phyloP scores from a whole-genome alignment of 768 basidiomycete genomes.

The Hericium coralloides region DNA sequence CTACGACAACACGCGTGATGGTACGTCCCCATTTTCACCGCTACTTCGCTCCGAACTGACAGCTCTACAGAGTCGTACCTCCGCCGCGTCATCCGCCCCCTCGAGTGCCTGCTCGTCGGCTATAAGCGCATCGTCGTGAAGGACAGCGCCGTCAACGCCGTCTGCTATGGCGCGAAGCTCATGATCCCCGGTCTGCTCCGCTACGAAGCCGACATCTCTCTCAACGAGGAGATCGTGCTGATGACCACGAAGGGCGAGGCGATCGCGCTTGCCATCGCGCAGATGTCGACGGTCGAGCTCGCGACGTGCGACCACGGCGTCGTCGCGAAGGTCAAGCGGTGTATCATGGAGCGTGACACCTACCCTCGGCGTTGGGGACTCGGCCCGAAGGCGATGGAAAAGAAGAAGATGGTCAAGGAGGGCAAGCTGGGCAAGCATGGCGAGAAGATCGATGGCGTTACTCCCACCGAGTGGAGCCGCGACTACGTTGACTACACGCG shows the following conservation, averaged over 20 bases:
- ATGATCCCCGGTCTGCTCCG: conserved; percentile 98
- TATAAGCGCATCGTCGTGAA: conserved; percentile 99
- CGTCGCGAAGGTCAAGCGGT: conserved; percentile 97
- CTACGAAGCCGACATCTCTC: conserved; percentile 89
- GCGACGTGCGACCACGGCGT: conserved; percentile 98
- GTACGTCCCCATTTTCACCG: conserved; percentile 32
- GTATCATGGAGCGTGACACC: conserved; percentile 99
- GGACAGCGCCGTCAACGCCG: conserved; percentile 97
- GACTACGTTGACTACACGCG: conserved; percentile 92
- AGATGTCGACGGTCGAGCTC: conserved; percentile 98
- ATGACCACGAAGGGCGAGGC: conserved; percentile 99
- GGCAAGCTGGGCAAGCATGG: conserved; percentile 95
- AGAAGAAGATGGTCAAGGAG: conserved; percentile 98
- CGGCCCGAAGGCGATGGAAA: conserved; percentile 93
- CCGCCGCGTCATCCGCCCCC: conserved; percentile 86
- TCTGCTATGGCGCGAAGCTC: conserved; percentile 98
- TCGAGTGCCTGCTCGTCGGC: conserved; percentile 88
- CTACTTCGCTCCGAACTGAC: background rate
- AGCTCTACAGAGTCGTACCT: conserved; percentile 81
- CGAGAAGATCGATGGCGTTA: conserved; percentile 77
- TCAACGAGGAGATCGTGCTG: conserved; percentile 93
- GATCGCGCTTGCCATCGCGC: conserved; percentile 88
- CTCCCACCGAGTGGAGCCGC: conserved; percentile 84
- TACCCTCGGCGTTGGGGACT: conserved; percentile 98
- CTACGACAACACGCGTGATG: conserved; percentile 96